Conservation (phyloP, 139 green algal genomes). For the Chlorella sorokiniana region DNA sequence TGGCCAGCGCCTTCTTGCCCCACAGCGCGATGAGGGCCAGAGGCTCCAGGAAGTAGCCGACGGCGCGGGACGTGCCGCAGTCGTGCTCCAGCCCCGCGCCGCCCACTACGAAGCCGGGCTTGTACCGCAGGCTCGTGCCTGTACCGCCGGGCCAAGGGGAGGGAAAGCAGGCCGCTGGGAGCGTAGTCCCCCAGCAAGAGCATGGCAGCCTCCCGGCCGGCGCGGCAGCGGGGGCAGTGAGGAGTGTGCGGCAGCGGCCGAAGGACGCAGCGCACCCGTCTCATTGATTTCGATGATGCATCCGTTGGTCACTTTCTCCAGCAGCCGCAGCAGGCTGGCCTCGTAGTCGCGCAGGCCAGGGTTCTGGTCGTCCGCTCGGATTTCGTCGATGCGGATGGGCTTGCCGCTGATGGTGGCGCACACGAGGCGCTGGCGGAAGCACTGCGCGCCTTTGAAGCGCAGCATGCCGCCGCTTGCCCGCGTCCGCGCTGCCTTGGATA, state of each 20-base stretch:
- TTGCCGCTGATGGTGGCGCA: slow-evolving; percentile 79
- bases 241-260: background rate
- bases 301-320: slow-evolving; percentile 97
- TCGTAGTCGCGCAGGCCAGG: slow-evolving; percentile 91
- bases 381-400: slow-evolving; percentile 91
- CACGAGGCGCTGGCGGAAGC: slow-evolving; percentile 86
- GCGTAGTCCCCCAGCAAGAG: background rate
- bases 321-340: slow-evolving; percentile 88
- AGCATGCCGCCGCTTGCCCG: slow-evolving; percentile 48
- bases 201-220: too few species aligned
- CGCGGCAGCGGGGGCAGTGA: too few species aligned
- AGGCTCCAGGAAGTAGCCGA: slow-evolving; percentile 96
- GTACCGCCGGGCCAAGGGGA: background rate
- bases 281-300: slow-evolving; percentile 97
- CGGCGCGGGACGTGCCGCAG: slow-evolving; percentile 77
- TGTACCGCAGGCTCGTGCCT: slow-evolving; percentile 91
- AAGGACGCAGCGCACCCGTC: slow-evolving; percentile 79
- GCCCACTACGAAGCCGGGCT: slow-evolving; percentile 82
- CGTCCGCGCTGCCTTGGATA: background rate
- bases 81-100: slow-evolving; percentile 85
- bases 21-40: slow-evolving; percentile 88
- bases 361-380: slow-evolving; percentile 74
- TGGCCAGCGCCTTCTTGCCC: slow-evolving; percentile 87
- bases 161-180: background rate
- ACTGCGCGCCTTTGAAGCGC: slow-evolving; percentile 73